phyloP scores from a whole-genome alignment of 2,329 filamentous ascomycete species.

The Pleomassaria siparia region DNA sequence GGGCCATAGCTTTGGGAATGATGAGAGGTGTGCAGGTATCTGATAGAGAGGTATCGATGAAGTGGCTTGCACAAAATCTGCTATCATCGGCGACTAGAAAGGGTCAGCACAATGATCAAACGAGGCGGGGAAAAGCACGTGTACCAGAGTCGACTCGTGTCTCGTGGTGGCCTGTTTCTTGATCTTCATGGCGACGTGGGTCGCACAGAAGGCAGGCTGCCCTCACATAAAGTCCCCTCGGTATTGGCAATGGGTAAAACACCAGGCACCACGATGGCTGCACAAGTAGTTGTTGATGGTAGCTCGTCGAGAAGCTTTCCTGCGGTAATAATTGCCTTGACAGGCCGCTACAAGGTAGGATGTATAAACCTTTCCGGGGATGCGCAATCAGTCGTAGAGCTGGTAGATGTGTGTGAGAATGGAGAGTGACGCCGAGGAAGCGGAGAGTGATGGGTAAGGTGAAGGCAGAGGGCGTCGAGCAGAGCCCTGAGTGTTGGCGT shows the following conservation, averaged over 20 bases:
- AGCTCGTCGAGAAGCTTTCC: not conserved
- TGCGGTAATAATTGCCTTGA: not conserved
- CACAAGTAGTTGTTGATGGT: conserved; percentile 3
- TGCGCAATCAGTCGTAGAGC: not conserved
- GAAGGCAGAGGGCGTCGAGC: conserved; percentile 14
- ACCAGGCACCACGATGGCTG: not conserved
- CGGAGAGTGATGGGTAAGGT: not conserved
- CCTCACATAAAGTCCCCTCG: conserved; percentile 34
- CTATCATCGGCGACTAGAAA: conserved; percentile 79
- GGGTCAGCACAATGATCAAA: conserved; percentile 10
- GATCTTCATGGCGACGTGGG: conserved; percentile 53
- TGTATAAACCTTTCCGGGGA: too few relatives aligned
- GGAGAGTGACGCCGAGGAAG: not conserved
- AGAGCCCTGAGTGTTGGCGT: conserved; percentile 18
- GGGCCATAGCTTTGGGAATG: conserved; percentile 88
- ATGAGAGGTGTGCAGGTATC: conserved; percentile 73
- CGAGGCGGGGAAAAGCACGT: conserved; percentile 8
- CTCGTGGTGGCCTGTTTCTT: conserved; percentile 57
- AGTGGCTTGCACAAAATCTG: conserved; percentile 74
- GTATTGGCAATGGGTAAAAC: not conserved
- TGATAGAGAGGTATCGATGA: conserved; percentile 70
- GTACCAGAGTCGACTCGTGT: conserved; percentile 56
- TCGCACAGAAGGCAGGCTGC: conserved; percentile 38
- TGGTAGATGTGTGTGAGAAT: not conserved
- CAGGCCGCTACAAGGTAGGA: too few relatives aligned